Percentiles rank a stretch among this genome's conserved stretches.
Conservation (phyloP, 2,329 filamentous ascomycete genomes). For the Alternaria angustiovoidea region DNA sequence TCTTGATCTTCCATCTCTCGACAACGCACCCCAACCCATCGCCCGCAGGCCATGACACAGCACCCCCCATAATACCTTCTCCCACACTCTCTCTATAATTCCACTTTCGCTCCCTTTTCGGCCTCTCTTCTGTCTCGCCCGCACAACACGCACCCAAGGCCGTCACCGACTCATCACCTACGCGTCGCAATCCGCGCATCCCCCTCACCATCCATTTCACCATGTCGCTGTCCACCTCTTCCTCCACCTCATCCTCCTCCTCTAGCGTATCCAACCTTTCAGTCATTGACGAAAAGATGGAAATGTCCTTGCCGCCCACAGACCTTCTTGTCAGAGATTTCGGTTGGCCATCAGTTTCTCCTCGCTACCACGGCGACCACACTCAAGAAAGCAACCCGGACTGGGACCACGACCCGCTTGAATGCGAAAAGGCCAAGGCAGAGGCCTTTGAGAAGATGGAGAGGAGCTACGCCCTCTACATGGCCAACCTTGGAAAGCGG, state of each 20-base stretch:
- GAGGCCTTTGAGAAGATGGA: conserved; percentile 36
- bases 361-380: conserved; percentile 37
- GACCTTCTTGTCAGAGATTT: conserved; percentile 32
- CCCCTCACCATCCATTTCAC: conserved; percentile 1
- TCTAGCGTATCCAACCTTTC: conserved; percentile 21
- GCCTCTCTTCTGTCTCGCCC: neutral
- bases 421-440: conserved; percentile 29
- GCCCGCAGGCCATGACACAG: conserved; percentile 13
- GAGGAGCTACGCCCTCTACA: conserved; percentile 33
- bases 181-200: conserved; percentile 11
- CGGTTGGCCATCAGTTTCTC: conserved; percentile 31
- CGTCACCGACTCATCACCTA: conserved; percentile 7
- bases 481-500: conserved; percentile 27
- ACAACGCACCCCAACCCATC: conserved; percentile 7
- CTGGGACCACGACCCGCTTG: conserved; percentile 33
- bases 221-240: conserved; percentile 17
- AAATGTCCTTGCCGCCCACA: conserved; percentile 9
- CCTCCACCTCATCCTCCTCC: conserved; percentile 5
- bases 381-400: conserved; percentile 38
- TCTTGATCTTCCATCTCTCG: neutral
- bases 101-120: neutral
- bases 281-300: conserved; percentile 22
- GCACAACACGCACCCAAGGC: conserved; percentile 3
- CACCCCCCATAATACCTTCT: conserved; percentile 1
- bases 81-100: conserved; percentile 1